A percentile compares a stretch with the other conserved stretches of the same genome.
Conservation (phyloP, 1,284 basidiomycete species). For the Pseudomicrostroma phylloplanum region DNA sequence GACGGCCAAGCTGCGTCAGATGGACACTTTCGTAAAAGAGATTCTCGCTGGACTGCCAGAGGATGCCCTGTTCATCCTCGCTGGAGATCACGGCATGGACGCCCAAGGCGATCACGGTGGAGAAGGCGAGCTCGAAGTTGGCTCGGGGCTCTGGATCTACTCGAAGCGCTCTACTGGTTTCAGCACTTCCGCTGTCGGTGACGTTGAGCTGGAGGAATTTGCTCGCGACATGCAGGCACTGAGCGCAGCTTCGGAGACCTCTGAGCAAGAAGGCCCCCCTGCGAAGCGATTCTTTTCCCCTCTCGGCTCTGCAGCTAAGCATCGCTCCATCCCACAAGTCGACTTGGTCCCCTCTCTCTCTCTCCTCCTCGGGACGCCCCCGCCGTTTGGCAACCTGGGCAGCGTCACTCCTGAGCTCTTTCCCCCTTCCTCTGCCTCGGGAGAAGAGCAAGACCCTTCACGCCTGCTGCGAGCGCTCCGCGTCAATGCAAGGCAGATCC, state of each 20-base stretch:
- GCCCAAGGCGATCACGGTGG: constrained; percentile 90
- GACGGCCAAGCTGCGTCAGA: constrained; percentile 68
- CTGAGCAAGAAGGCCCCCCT: neutral
- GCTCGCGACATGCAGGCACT: neutral
- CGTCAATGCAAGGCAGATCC: constrained; percentile 72
- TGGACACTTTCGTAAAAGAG: constrained; percentile 69
- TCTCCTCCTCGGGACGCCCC: constrained; percentile 82
- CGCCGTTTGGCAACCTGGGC: constrained; percentile 93
- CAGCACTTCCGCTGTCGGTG: neutral
- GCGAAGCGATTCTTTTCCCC: constrained; percentile 29
- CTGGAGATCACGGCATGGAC: constrained; percentile 99
- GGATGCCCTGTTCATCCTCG: constrained; percentile 78
- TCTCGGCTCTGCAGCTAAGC: constrained; percentile 28
- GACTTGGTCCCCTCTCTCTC: constrained; percentile 85
- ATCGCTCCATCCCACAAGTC: constrained; percentile 79
- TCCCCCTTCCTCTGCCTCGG: constrained; percentile 15
- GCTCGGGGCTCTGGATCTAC: constrained; percentile 85
- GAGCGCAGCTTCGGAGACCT: neutral
- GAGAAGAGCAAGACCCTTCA: constrained; percentile 12
- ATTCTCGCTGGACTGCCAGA: constrained; percentile 66
- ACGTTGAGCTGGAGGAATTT: neutral
- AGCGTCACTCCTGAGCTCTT: constrained; percentile 86
- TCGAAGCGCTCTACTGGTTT: constrained; percentile 51
- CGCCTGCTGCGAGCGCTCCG: constrained; percentile 62
- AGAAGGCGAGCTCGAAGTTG: constrained; percentile 77